Base-by-base conservation (phyloP, 2,329 filamentous ascomycete genomes). In the Aspergillus ibericus region DNA sequence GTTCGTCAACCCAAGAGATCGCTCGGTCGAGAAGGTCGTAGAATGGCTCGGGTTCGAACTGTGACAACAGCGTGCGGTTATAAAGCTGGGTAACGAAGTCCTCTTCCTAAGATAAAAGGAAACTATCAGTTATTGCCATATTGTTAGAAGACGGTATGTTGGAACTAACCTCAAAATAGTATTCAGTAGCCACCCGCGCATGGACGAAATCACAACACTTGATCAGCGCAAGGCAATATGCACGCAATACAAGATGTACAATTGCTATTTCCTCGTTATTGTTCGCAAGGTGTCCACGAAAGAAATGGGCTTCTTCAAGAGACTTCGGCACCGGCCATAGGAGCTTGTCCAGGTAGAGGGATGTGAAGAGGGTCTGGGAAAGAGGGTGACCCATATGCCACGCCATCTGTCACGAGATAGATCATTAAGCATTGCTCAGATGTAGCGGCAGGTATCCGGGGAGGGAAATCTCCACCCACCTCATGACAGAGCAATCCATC, bases 371-470 rank as follows among this genome's bases (percentile, higher is more conserved):
- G 0, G 95, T 98, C 73, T 98, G 95, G 1, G 93, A 96, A 8
- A 99, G 83, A 1, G 95, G 92, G 70, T 96, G 93, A n/a, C 96
- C 95, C 67, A 91, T 86, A 72, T 98, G 92, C 93, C 96, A 99
- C 62, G 92, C 91, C 85, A 96, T 96, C 88, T 95, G 69, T 29
- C 50, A 55, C 54, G 4, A 20, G 34, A 36, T 16, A 38, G 10
- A 40, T 9, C n/a, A 36, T 29, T 67, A 47, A 68, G 64, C 53
- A 44, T 34, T 29, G 32, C 32, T 46, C 12, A 12, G 16, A 6
- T 22, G 22, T 42, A 32, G 10, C 4, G 15, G 13, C 3, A 16
- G 25, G 20, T 7, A 32, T 22, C 5, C 3, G 20, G 9, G 35
- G 16, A 46, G 38, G 9, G 16, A 13, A 22, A 35, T 18, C 32